Base-by-base conservation (phyloP, 1,139 yeast genomes). In the Arxiozyma heterogenica region DNA sequence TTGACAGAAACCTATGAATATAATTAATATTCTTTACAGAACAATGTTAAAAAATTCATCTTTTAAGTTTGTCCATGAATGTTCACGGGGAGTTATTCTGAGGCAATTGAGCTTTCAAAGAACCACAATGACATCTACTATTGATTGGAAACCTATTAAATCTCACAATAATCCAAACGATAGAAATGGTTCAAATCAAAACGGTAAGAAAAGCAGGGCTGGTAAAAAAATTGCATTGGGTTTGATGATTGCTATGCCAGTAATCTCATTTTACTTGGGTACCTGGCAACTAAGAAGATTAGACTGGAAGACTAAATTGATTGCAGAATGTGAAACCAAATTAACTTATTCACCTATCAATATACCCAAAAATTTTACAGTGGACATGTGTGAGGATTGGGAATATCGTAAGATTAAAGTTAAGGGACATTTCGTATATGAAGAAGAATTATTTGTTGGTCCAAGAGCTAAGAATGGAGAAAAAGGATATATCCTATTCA, bases 241-340 rank as follows among this genome's bases (percentile, higher is more conserved):
- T 0, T 69, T 85, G 30, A 75, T 86, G 78, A 71, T 88, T 47
- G 81, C 93, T 25, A 93, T 95, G 86, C 99, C 99, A 0, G 76
- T 90, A 0, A 77, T 90, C 1, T 81, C 96, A 11, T 88, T 93
- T 66, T 85, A 83, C 42, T 74, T 93, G 51, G 98, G 98, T 1
- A 81, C 94, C 55, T 93, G 98, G 99, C 99, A 93, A 71, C 83
- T 88, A 45, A 75, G 81, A 62, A 76, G 99, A 59, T 73, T 93
- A 54, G 75, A 81, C 57, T 93, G 98, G 98, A 94, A 94, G 69
- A 84, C 83, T n/a, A 80, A 83, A 54, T 75, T 93, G 58, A 86
- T 94, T 58, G 83, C 95, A 6, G 78, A 79, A 48, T 83, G 94
- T 65, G 97, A 93, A 67, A 87, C 88, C 61, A 75, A 90, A 58